Percentiles rank a stretch among this genome's conserved stretches.
These are phyloP conservation scores for Salix arbutifolia DNA, from an alignment of 345 rosid species.

Conservation along the genomic window DNA sequence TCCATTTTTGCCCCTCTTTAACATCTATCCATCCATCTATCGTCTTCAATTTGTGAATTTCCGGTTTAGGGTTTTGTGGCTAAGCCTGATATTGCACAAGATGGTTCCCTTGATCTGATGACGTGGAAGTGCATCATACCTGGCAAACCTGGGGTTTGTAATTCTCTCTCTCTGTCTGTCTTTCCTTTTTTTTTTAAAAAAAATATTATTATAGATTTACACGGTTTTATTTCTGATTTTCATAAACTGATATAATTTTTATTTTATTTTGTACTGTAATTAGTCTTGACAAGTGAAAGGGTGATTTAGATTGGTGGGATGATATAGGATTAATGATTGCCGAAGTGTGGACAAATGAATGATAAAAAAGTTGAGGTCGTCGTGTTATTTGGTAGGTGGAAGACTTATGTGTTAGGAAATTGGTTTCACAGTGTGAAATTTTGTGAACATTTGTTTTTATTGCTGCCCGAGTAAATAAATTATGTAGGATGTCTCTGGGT, in stretches of 20 bases:
- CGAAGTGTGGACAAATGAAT: background rate
- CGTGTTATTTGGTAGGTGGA: background rate
- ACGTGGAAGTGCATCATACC: slow-evolving; percentile 96
- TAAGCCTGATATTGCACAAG: slow-evolving; percentile 76
- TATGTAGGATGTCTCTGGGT: background rate
- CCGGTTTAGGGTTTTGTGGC: slow-evolving; percentile 87
- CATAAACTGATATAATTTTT: background rate
- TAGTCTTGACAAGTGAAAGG: background rate
- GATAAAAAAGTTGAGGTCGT: background rate
- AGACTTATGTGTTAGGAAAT: background rate
- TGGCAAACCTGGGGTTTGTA: slow-evolving; percentile 78
- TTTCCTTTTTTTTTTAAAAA: background rate
- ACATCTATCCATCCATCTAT: background rate
- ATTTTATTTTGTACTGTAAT: background rate
- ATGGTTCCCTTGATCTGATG: slow-evolving; percentile 87
- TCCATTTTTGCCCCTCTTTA: background rate
- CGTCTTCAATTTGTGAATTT: background rate
- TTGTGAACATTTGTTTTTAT: background rate
- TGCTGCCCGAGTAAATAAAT: background rate
- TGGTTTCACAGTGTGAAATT: background rate
- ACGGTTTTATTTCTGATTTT: background rate
- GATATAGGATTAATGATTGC: background rate
- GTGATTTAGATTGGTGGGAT: background rate
- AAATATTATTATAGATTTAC: background rate
- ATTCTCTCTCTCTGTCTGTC: slow-evolving; percentile 13